Conservation (phyloP, 2,329 filamentous ascomycete genomes). For the Trichophaea hybrida region DNA sequence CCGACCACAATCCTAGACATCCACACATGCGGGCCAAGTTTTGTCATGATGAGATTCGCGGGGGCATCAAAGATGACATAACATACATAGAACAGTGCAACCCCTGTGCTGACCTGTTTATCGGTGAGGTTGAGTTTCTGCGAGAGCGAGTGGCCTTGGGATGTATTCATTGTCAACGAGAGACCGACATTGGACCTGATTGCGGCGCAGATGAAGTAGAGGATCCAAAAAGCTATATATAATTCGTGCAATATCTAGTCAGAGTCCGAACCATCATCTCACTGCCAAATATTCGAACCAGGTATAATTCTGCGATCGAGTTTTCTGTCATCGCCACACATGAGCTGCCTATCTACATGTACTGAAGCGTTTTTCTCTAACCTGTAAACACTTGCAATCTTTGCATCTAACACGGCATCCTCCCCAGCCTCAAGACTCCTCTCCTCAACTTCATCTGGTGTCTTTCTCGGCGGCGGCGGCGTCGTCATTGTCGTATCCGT, state of each 20-base stretch:
- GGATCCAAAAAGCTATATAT: constrained; percentile 58
- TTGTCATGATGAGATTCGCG: constrained; percentile 79
- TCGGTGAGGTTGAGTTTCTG: constrained; percentile 53
- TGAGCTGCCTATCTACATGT: neutral
- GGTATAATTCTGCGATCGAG: constrained; percentile 45
- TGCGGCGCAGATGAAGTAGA: constrained; percentile 85
- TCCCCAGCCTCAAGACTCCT: constrained; percentile 5
- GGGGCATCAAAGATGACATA: constrained; percentile 84
- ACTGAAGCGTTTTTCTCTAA: constrained; percentile 20
- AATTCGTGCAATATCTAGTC: constrained; percentile 21
- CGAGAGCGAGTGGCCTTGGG: constrained; percentile 57
- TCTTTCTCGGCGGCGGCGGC: too few relatives aligned
- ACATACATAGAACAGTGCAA: constrained; percentile 81
- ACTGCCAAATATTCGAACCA: neutral
- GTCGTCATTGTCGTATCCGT: neutral
- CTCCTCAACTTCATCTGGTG: neutral
- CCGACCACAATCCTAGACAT: constrained; percentile 84
- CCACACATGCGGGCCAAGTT: constrained; percentile 71
- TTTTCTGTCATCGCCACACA: constrained; percentile 33
- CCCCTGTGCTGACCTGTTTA: constrained; percentile 60
- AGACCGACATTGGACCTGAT: constrained; percentile 85
- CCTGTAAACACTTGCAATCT: constrained; percentile 32
- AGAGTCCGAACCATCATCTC: constrained; percentile 4
- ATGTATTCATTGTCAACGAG: constrained; percentile 81
- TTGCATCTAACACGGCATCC: constrained; percentile 18